These are phyloP conservation scores for Phellopilus nigrolimitatus DNA, from an alignment of 1,284 basidiomycete genomes.

Conservation along the genomic window DNA sequence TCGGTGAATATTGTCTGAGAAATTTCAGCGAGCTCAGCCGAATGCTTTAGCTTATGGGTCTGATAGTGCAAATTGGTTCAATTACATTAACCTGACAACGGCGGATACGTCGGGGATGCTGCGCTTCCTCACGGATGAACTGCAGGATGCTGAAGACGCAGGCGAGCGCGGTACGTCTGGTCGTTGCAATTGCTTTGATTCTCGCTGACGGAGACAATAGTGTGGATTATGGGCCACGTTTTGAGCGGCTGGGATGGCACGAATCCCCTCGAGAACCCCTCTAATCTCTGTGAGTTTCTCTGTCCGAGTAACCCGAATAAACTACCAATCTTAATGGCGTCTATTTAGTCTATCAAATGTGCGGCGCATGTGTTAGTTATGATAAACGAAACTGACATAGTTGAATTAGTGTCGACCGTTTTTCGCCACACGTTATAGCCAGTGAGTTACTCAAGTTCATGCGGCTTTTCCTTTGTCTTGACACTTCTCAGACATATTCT, in stretches of 20 bases:
- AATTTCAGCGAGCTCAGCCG: too few relatives aligned
- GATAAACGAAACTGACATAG: not conserved
- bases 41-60: too few relatives aligned
- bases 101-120: conserved; percentile 73
- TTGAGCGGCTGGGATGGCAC: conserved; percentile 72
- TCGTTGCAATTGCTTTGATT: not conserved
- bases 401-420: conserved; percentile 64
- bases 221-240: conserved; percentile 80
- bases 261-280: conserved; percentile 56
- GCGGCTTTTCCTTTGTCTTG: too few relatives aligned
- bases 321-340: too few relatives aligned
- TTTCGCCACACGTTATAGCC: conserved; percentile 73
- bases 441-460: too few relatives aligned
- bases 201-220: conserved; percentile 32
- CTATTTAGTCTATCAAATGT: conserved; percentile 67
- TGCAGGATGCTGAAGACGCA: conserved; percentile 72
- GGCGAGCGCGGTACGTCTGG: conserved; percentile 56
- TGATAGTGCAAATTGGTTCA: conserved; percentile 62
- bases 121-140: conserved; percentile 73
- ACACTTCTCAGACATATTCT: conserved; percentile 74
- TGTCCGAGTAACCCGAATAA: too few relatives aligned
- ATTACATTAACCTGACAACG: conserved; percentile 70
- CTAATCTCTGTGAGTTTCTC: conserved; percentile 51
- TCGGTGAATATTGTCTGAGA: too few relatives aligned
- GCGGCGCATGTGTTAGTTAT: conserved; percentile 15